Conservation (phyloP, 1,284 basidiomycete genomes). For the Cerioporus squamosus region DNA sequence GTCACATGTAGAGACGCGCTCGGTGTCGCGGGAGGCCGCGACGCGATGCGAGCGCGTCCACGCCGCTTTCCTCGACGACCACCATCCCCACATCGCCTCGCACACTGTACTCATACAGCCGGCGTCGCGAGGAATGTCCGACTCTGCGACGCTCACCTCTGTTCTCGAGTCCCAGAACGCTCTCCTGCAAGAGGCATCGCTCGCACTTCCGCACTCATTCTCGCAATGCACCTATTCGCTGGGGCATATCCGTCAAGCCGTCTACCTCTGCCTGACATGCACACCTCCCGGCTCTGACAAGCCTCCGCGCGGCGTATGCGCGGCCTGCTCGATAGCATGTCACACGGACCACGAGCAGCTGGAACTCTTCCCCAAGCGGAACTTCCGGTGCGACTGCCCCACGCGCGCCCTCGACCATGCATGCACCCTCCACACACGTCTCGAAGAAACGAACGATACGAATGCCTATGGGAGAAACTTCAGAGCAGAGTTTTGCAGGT, state of each 20-base stretch:
- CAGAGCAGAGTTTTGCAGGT: slow-evolving; percentile 69
- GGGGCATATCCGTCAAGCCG: slow-evolving; percentile 67
- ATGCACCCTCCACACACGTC: slow-evolving; percentile 61
- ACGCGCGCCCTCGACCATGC: slow-evolving; percentile 59
- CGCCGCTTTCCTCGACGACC: no score
- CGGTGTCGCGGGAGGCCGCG: not conserved
- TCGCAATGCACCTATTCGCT: slow-evolving; percentile 70
- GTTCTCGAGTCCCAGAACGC: slow-evolving; percentile 62
- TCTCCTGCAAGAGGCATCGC: slow-evolving; percentile 67
- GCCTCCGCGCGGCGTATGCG: slow-evolving; percentile 58
- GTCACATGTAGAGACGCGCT: slow-evolving; percentile 17
- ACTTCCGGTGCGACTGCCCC: slow-evolving; percentile 82
- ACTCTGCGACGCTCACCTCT: slow-evolving; percentile 29
- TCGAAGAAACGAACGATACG: slow-evolving; percentile 55
- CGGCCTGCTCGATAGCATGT: slow-evolving; percentile 82
- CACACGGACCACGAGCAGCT: slow-evolving; percentile 82
- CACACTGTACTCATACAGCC: no score
- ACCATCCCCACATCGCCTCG: no score
- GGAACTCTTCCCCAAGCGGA: slow-evolving; percentile 82
- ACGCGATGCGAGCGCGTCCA: not conserved
- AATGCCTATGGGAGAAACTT: slow-evolving; percentile 77
- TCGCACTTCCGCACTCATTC: slow-evolving; percentile 77
- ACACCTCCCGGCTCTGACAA: slow-evolving; percentile 31
- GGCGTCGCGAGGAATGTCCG: slow-evolving; percentile 8
- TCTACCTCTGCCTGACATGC: slow-evolving; percentile 79